These are phyloP conservation scores for Raphanus raphanistrum DNA, from an alignment of 345 rosid species.

Conservation along the genomic window DNA sequence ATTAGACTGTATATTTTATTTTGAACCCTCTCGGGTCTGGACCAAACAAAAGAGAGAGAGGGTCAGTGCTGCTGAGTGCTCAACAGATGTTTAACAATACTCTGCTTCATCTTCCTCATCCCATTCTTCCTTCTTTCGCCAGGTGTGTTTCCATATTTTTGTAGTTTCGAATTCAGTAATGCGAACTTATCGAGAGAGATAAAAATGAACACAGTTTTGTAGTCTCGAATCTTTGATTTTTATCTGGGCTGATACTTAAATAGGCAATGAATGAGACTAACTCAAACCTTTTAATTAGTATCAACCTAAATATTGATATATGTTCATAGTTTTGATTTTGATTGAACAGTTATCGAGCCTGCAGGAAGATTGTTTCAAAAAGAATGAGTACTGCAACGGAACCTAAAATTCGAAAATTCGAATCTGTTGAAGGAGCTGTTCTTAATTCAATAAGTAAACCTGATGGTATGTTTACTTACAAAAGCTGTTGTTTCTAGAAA, in stretches of 20 bases:
- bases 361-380: constrained; percentile 35
- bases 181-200: not conserved
- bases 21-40: not conserved
- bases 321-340: not conserved
- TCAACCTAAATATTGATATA: too few species aligned
- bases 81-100: not conserved
- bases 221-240: too few species aligned
- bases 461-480: constrained; percentile 41
- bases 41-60: not conserved
- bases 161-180: not conserved
- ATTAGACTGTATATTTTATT: not conserved
- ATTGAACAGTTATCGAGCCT: constrained; percentile 13
- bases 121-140: not conserved
- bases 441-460: constrained; percentile 37
- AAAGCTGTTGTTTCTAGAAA: not conserved
- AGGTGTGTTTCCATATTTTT: not conserved
- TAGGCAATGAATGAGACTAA: too few species aligned
- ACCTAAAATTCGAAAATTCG: constrained; percentile 48
- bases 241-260: too few species aligned
- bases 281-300: too few species aligned
- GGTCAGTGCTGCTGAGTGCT: not conserved
- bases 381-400: constrained; percentile 53
- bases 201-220: not conserved
- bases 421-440: constrained; percentile 52
- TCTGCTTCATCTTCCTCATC: not conserved